Conservation (phyloP, 2,329 filamentous ascomycete genomes). For the Akanthomyces lecanii region DNA sequence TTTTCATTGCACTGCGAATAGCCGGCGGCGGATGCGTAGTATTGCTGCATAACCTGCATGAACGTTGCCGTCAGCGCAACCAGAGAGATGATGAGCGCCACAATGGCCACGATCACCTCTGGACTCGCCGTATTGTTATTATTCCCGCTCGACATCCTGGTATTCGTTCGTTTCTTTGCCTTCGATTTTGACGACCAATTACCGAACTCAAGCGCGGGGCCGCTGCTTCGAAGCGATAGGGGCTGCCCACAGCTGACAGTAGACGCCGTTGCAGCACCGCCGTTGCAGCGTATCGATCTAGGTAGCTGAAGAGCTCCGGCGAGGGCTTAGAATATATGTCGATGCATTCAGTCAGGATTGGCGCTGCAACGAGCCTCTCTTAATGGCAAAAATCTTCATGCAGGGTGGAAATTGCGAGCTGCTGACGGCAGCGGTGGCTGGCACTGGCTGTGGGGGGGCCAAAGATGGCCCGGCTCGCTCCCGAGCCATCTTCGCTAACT, state of each 20-base stretch:
- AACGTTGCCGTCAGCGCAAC: constrained; percentile 42
- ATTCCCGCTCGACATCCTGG: background rate
- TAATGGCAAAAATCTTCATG: background rate
- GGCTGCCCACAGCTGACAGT: background rate
- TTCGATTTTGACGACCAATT: background rate
- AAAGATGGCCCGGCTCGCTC: background rate
- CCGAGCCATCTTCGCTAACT: background rate
- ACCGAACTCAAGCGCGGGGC: background rate
- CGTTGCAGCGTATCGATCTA: background rate
- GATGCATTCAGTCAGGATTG: background rate
- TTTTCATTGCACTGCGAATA: constrained; percentile 45
- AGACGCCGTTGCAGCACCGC: no score
- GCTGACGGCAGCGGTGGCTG: constrained; percentile 7
- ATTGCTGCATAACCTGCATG: constrained; percentile 48
- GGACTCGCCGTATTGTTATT: background rate
- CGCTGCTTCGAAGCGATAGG: background rate
- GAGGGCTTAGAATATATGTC: background rate
- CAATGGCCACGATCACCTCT: constrained; percentile 38
- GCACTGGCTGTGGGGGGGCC: constrained; percentile 11
- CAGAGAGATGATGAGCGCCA: constrained; percentile 44
- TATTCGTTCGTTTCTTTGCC: background rate
- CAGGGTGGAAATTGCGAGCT: constrained; percentile 4
- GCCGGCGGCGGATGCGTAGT: constrained; percentile 46
- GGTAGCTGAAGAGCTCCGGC: background rate
- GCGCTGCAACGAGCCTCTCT: background rate